phyloP scores from a whole-genome alignment of 257 asterid species.

The Fraxinus excelsior region DNA sequence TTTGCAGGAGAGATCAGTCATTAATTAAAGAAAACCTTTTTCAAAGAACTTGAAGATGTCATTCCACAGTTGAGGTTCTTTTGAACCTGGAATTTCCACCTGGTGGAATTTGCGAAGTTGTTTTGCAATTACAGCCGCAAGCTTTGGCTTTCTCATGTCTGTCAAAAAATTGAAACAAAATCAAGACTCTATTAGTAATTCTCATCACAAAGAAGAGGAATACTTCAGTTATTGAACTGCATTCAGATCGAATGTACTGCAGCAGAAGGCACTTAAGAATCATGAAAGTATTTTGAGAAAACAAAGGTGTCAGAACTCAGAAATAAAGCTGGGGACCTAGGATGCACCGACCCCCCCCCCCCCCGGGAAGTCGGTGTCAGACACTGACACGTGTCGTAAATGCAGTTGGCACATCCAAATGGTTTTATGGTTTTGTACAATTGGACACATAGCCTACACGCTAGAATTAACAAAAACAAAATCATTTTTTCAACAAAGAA shows the following conservation, averaged over 20 bases:
- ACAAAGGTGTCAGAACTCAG: neutral
- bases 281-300: neutral
- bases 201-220: slow-evolving; percentile 15
- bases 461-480: neutral
- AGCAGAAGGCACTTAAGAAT: neutral
- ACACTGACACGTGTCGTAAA: neutral
- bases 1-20: slow-evolving; percentile 9
- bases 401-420: neutral
- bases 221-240: neutral
- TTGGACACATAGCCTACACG: neutral
- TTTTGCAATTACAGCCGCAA: slow-evolving; percentile 82
- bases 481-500: neutral
- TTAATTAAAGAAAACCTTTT: slow-evolving; percentile 48
- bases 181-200: slow-evolving; percentile 14
- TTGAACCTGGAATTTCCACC: slow-evolving; percentile 88
- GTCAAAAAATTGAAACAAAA: slow-evolving; percentile 31
- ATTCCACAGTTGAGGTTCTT: slow-evolving; percentile 88
- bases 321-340: neutral
- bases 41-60: slow-evolving; percentile 70
- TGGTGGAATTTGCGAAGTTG: slow-evolving; percentile 78
- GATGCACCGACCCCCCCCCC: neutral
- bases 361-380: neutral
- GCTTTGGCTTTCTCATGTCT: slow-evolving; percentile 85
- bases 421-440: neutral
- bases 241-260: neutral